Conservation (phyloP, 1,284 basidiomycete genomes). For the Marasmius tenuissimus region DNA sequence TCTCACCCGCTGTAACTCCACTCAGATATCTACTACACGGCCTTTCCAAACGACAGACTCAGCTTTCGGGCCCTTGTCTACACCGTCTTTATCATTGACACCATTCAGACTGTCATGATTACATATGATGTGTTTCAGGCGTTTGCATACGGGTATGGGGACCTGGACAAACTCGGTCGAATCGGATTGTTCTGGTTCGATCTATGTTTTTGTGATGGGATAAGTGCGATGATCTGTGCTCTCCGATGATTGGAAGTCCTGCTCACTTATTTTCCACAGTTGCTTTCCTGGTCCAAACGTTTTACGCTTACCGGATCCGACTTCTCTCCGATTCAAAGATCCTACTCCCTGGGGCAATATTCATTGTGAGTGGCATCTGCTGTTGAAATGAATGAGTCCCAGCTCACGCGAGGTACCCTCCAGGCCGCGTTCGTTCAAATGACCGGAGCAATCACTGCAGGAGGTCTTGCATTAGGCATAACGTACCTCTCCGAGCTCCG, state of each 20-base stretch:
- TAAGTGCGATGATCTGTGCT: neutral
- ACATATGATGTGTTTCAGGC: slow-evolving; percentile 21
- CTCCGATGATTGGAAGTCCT: neutral
- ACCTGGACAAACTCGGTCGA: slow-evolving; percentile 10
- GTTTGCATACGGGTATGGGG: slow-evolving; percentile 19
- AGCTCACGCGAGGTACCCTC: no score
- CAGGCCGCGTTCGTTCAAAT: no score
- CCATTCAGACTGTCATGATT: slow-evolving; percentile 15
- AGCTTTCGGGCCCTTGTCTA: slow-evolving; percentile 9
- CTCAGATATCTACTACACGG: neutral
- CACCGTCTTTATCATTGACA: slow-evolving; percentile 14
- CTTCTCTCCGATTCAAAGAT: no score
- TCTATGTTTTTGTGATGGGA: neutral
- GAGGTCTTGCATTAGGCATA: no score
- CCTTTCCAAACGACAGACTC: neutral
- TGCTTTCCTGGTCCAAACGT: neutral
- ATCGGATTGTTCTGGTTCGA: neutral
- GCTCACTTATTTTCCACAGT: neutral
- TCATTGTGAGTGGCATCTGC: no score
- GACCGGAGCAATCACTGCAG: no score
- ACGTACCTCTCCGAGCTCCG: no score
- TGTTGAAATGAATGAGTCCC: no score
- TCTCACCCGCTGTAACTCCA: neutral
- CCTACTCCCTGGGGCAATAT: no score
- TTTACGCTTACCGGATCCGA: no score